Evolutionary conservation across 1,284 basidiomycete species (phyloP).

Genomic region (Meripilus lineatus): DNA sequence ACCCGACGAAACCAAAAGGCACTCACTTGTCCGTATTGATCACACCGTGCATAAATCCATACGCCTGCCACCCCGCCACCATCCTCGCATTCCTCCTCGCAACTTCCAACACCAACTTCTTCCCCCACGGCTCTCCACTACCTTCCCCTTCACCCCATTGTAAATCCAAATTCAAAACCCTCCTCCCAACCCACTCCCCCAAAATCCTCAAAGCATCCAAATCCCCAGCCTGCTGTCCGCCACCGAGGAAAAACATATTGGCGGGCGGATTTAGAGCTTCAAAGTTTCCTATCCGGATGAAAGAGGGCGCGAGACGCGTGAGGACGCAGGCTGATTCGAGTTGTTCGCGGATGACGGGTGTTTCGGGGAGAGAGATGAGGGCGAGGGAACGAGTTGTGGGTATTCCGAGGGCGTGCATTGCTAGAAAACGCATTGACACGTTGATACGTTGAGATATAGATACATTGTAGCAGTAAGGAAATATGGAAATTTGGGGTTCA

Average conservation of each 20-base stretch:
- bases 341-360: slow-evolving; percentile 79
- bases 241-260: slow-evolving; percentile 65
- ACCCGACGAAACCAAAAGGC: not conserved
- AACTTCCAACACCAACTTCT: slow-evolving; percentile 70
- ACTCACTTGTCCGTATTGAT: slow-evolving; percentile 93
- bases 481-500: not conserved
- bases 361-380: slow-evolving; percentile 70
- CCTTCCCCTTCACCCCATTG: slow-evolving; percentile 24
- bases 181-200: slow-evolving; percentile 66
- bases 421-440: slow-evolving; percentile 32
- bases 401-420: slow-evolving; percentile 83
- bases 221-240: slow-evolving; percentile 70
- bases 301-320: slow-evolving; percentile 84
- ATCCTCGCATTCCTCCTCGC: slow-evolving; percentile 83
- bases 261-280: slow-evolving; percentile 79
- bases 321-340: slow-evolving; percentile 77
- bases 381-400: slow-evolving; percentile 89
- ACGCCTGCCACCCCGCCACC: slow-evolving; percentile 92
- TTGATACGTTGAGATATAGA: not conserved
- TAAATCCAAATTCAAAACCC: slow-evolving; percentile 48
- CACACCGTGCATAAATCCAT: slow-evolving; percentile 93
- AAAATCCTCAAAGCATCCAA: slow-evolving; percentile 71
- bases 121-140: slow-evolving; percentile 59
- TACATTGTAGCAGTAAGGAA: not conserved
- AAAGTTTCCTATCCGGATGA: slow-evolving; percentile 90